Percentiles rank a stretch among this genome's conserved stretches.
phyloP scores from a whole-genome alignment of 257 asterid species.

The Pogostemon cablin region DNA sequence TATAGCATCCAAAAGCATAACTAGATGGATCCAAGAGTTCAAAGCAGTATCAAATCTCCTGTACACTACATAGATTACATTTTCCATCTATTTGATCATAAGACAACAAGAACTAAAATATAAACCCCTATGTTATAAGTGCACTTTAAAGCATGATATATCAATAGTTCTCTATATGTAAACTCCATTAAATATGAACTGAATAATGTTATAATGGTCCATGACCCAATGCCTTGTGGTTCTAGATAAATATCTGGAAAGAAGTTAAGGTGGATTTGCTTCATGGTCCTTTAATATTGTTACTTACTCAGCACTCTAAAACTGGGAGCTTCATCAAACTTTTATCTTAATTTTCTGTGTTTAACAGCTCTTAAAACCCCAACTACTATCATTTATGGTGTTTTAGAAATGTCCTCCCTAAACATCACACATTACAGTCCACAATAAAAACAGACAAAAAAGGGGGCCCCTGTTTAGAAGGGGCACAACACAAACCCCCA shows the following conservation, averaged over 20 bases:
- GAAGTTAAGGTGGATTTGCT: not conserved
- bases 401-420: not conserved
- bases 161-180: not conserved
- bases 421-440: not conserved
- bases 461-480: not conserved
- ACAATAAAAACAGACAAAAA: not conserved
- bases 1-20: conserved; percentile 6
- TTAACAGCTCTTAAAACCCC: not conserved
- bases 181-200: not conserved
- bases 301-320: not conserved
- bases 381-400: not conserved
- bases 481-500: not conserved
- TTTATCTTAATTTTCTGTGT: not conserved
- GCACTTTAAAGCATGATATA: not conserved
- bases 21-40: conserved; percentile 7
- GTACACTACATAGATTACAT: not conserved
- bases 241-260: not conserved
- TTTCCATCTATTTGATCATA: not conserved
- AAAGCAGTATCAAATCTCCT: not conserved
- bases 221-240: not conserved
- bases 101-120: not conserved
- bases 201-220: not conserved
- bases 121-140: not conserved
- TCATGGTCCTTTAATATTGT: not conserved
- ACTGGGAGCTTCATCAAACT: not conserved